Percentiles rank a stretch among this genome's conserved stretches.
Conservation (phyloP, 352 stramenopile species). For the Thraustochytrium sp. region DNA sequence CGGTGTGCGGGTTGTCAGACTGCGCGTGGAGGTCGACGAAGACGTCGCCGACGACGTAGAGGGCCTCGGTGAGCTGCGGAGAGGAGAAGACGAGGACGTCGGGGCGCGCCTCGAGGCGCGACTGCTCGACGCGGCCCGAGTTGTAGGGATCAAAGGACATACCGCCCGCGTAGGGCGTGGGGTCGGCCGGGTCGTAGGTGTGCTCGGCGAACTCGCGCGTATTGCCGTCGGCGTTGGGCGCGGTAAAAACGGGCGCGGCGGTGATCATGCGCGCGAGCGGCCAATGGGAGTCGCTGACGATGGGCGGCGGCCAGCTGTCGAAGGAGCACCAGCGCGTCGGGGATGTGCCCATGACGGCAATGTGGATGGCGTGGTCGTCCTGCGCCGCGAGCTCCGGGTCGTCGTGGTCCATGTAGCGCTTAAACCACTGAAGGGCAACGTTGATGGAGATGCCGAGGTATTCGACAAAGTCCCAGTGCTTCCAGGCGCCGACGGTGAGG, state of each 20-base stretch:
- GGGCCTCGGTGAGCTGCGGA: background rate
- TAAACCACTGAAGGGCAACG: conserved; percentile 11
- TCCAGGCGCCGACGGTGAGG: conserved; percentile 18
- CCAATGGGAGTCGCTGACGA: background rate
- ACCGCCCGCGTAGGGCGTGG: background rate
- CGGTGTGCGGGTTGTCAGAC: conserved; percentile 17
- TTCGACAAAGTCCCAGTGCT: conserved; percentile 25
- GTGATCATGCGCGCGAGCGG: background rate
- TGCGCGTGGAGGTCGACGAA: background rate
- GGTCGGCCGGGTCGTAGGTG: background rate
- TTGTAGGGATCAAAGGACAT: conserved; percentile 16
- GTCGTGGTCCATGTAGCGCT: background rate
- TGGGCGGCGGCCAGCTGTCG: background rate
- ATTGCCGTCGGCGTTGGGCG: background rate
- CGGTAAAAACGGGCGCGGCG: background rate
- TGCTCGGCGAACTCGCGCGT: background rate
- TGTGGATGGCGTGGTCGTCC: background rate
- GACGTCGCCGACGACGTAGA: conserved; percentile 23
- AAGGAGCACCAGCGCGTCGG: conserved; percentile 17
- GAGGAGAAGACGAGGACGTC: conserved; percentile 35
- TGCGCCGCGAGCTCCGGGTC: background rate
- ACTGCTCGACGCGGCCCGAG: conserved; percentile 8
- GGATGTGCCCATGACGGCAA: background rate
- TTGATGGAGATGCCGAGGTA: background rate
- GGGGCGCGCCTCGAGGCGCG: background rate